These are phyloP conservation scores for Hypoxylon fuscum DNA, from an alignment of 495 filamentous ascomycete genomes.

Conservation along the genomic window DNA sequence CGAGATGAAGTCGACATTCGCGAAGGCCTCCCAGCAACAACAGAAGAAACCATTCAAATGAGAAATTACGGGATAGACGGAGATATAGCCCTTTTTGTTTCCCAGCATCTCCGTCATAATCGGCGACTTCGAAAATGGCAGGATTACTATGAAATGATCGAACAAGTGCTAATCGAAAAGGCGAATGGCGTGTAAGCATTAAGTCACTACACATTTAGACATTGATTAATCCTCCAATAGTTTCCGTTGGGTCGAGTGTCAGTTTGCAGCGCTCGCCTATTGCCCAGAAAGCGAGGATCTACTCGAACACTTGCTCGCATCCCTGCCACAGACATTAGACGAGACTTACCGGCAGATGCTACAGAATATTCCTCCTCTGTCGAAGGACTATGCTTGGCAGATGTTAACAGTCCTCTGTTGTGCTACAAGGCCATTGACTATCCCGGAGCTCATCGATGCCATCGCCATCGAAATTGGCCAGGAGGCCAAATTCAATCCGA, in stretches of 20 bases:
- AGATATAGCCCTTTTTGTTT: background rate
- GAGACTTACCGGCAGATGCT: background rate
- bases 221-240: no score
- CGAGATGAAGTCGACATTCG: background rate
- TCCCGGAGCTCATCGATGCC: slow-evolving; percentile 41
- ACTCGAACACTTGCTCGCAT: slow-evolving; percentile 42
- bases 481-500: background rate
- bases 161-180: slow-evolving; percentile 31
- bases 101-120: background rate
- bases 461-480: background rate
- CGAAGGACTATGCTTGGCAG: slow-evolving; percentile 40
- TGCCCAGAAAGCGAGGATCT: slow-evolving; percentile 39
- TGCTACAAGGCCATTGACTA: slow-evolving; percentile 41
- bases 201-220: no score
- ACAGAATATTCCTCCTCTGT: background rate
- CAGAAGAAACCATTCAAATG: background rate
- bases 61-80: background rate
- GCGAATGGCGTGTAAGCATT: slow-evolving; percentile 52
- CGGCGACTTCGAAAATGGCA: background rate
- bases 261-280: slow-evolving; percentile 44
- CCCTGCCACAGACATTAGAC: slow-evolving; percentile 34
- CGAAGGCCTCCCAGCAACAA: background rate
- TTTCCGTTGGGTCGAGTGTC: slow-evolving; percentile 53
- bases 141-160: background rate
- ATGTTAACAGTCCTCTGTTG: slow-evolving; percentile 48